phyloP scores from a whole-genome alignment of 371 early-diverging fungal species.

The Rhizoclosmatium hyalinum region DNA sequence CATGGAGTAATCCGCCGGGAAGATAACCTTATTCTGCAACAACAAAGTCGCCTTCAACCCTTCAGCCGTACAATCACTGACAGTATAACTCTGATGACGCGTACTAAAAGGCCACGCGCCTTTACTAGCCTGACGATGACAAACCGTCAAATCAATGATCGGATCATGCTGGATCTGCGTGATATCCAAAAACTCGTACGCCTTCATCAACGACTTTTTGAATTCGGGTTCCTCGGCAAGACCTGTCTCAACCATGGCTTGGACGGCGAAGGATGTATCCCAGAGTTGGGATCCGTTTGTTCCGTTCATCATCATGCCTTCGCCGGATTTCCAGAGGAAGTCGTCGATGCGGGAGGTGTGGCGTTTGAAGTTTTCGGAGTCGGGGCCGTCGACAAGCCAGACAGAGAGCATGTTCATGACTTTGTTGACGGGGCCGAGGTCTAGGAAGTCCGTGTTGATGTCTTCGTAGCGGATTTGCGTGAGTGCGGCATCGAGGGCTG shows the following conservation, averaged over 20 bases:
- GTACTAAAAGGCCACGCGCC: conserved; percentile 98
- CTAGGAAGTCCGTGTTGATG: conserved; percentile 85
- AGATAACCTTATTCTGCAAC: conserved; percentile 65
- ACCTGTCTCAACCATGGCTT: conserved; percentile 77
- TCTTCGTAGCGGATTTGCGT: conserved; percentile 88
- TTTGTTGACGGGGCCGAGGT: conserved; percentile 93
- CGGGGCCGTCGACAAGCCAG: conserved; percentile 87
- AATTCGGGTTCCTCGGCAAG: conserved; percentile 76
- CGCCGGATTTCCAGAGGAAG: conserved; percentile 87
- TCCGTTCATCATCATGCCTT: conserved; percentile 96
- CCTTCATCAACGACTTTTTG: conserved; percentile 69
- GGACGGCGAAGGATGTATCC: conserved; percentile 91
- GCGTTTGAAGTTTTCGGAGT: conserved; percentile 74
- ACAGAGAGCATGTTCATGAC: conserved; percentile 86
- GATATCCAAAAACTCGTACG: conserved; percentile 84
- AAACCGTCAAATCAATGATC: conserved; percentile 62
- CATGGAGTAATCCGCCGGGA: conserved; percentile 6
- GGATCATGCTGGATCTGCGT: conserved; percentile 85
- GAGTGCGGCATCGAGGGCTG: conserved; percentile 77
- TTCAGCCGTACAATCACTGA: conserved; percentile 97
- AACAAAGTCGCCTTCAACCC: conserved; percentile 83
- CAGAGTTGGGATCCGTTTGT: conserved; percentile 97
- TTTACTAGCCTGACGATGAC: conserved; percentile 81
- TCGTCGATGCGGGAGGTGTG: conserved; percentile 80
- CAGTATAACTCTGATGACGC: conserved; percentile 91